Evolutionary conservation across 768 basidiomycete species (phyloP), one percentile per base, ranked within the genome.

Genomic region (Hypholoma sublateritium): DNA sequence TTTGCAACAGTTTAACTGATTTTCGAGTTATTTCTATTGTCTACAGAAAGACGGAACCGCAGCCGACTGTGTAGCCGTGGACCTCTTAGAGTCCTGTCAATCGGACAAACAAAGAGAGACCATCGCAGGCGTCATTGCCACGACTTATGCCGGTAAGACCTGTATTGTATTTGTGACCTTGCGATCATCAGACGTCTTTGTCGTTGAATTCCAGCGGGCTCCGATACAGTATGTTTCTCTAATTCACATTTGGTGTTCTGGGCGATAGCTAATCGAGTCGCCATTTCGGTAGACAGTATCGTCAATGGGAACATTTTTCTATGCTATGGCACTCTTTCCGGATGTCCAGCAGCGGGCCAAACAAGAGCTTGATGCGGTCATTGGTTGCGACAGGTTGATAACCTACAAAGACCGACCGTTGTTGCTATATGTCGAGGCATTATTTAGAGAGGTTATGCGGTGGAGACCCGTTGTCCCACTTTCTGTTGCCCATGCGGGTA

Each of bases 381-480:
- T 51, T 7, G 50, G 50, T 11, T 9, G 2, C 8, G 50, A 51
- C 7, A 17, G 50, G 5, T 17, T 51, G 11, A 17, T 39, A 12
- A 24, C 34, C 16, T 53, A 28, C n/a, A 16, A 53, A 9, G 52
- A 53, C 19, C n/a, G 14, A n/a, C 1, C 34, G 5, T 24, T 22
- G 5, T 17, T 53, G n/a, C 41, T 35, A 5, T 42, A 53, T 14
- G 21, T 42, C 24, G 17, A 53, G 17, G 43, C 41, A 1, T 5
- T 43, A 13, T 16, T 14, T 22, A 42, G 41, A 32, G 52, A 53
- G 19, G 43, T 51, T 3, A 11, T 51, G n/a, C 50, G 50, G 1
- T 51, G 50, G 50, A 51, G 35, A n/a, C 50, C 50, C 4, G 50
- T 39, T 19, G n/a, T 51, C 12, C 52, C 52, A 4, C 25, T 45